Conservation (phyloP, 2,329 filamentous ascomycete species). For the Dactylonectria estremocensis region DNA sequence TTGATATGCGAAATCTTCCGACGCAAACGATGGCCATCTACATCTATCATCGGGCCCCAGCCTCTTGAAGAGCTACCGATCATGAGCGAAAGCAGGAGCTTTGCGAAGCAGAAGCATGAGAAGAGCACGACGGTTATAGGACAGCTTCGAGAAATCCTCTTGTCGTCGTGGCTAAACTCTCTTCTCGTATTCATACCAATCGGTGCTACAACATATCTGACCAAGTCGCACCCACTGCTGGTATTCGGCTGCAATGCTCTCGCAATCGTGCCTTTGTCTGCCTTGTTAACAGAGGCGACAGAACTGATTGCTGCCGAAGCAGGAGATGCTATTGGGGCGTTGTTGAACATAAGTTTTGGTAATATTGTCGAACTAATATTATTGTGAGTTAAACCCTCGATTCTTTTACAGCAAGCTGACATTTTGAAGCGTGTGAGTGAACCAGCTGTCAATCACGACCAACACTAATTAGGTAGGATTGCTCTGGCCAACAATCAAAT, state of each 20-base stretch:
- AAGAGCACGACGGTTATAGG: slow-evolving; percentile 30
- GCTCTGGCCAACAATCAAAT: slow-evolving; percentile 73
- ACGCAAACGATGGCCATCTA: background rate
- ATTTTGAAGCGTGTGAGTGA: background rate
- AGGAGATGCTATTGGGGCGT: slow-evolving; percentile 71
- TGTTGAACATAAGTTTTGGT: slow-evolving; percentile 74
- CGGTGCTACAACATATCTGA: slow-evolving; percentile 70
- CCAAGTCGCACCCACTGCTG: slow-evolving; percentile 53
- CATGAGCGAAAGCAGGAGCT: slow-evolving; percentile 13
- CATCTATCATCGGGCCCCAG: background rate
- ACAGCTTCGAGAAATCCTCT: slow-evolving; percentile 49
- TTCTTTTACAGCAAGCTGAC: background rate
- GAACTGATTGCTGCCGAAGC: slow-evolving; percentile 71
- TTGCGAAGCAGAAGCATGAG: background rate
- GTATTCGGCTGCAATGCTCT: slow-evolving; percentile 74
- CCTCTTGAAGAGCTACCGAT: background rate
- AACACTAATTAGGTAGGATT: slow-evolving; percentile 59
- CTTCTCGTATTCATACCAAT: slow-evolving; percentile 79
- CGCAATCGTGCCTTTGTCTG: slow-evolving; percentile 72
- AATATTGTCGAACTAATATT: slow-evolving; percentile 76
- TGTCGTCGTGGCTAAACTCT: slow-evolving; percentile 71
- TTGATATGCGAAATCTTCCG: background rate
- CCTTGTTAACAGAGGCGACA: slow-evolving; percentile 71
- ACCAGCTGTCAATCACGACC: slow-evolving; percentile 28
- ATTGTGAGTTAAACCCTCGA: slow-evolving; percentile 58